Conservation (phyloP, 306 rosid genomes). For the Ormosia semicastrata region DNA sequence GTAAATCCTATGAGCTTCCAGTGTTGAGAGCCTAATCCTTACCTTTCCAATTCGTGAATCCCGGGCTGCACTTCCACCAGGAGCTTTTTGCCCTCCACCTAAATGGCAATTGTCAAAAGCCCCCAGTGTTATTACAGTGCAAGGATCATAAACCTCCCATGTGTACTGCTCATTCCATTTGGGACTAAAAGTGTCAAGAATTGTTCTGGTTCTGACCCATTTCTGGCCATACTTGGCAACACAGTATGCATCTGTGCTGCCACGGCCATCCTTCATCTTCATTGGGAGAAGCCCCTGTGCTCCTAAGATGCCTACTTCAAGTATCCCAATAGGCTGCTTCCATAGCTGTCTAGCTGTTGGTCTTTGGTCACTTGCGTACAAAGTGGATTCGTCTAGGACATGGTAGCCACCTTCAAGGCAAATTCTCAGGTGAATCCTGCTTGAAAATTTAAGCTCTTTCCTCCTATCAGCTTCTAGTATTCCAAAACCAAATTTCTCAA, state of each 20-base stretch:
- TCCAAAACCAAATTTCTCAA: slow-evolving; percentile 83
- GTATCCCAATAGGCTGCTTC: slow-evolving; percentile 82
- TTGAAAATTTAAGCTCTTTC: slow-evolving; percentile 84
- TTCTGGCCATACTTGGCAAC: slow-evolving; percentile 92
- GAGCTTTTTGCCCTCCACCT: slow-evolving; percentile 54
- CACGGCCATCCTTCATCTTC: slow-evolving; percentile 82
- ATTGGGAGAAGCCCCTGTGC: slow-evolving; percentile 91
- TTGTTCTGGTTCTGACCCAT: slow-evolving; percentile 93
- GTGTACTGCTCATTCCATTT: slow-evolving; percentile 98
- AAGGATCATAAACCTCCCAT: slow-evolving; percentile 95
- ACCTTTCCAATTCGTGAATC: slow-evolving; percentile 90
- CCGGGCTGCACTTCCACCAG: slow-evolving; percentile 35
- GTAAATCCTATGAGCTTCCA: slow-evolving; percentile 77
- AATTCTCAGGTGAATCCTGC: slow-evolving; percentile 77
- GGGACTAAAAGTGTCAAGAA: slow-evolving; percentile 69
- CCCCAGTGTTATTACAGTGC: slow-evolving; percentile 83
- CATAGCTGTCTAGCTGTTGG: slow-evolving; percentile 94
- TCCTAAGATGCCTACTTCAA: slow-evolving; percentile 86
- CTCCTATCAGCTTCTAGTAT: slow-evolving; percentile 77
- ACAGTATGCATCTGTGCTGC: slow-evolving; percentile 81
- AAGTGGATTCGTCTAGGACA: slow-evolving; percentile 86
- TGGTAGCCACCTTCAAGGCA: slow-evolving; percentile 99
- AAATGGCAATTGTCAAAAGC: slow-evolving; percentile 86
- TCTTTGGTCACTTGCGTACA: slow-evolving; percentile 83
- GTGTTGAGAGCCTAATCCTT: slow-evolving; percentile 80